Percentiles rank a stretch among this genome's conserved stretches.
Evolutionary conservation across 495 filamentous ascomycete genomes (phyloP).

Genomic region (Extremus antarcticus): DNA sequence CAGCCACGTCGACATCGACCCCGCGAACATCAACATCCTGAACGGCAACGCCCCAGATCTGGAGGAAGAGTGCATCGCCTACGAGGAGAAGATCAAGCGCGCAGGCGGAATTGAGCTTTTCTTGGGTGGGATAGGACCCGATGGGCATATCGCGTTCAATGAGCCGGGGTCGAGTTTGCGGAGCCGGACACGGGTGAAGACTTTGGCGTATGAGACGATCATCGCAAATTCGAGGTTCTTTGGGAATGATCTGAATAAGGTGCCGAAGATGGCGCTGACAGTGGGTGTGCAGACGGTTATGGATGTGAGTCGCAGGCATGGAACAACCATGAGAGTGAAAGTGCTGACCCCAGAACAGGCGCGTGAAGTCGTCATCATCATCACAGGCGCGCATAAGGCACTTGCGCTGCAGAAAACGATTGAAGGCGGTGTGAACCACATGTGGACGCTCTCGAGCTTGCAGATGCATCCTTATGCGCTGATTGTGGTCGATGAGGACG

Average conservation of each 20-base stretch:
- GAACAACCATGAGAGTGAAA: background rate
- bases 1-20: conserved; percentile 71
- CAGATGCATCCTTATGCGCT: conserved; percentile 71
- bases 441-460: conserved; percentile 76
- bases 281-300: conserved; percentile 82
- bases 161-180: conserved; percentile 73
- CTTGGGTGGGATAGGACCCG: conserved; percentile 72
- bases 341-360: conserved; percentile 7
- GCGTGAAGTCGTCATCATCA: conserved; percentile 69
- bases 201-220: conserved; percentile 77
- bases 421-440: conserved; percentile 74
- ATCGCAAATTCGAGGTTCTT: conserved; percentile 80
- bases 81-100: conserved; percentile 66
- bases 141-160: conserved; percentile 85
- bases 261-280: conserved; percentile 74
- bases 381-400: conserved; percentile 70
- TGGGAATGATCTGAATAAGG: conserved; percentile 55
- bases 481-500: conserved; percentile 77
- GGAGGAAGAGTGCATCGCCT: conserved; percentile 63
- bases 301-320: conserved; percentile 37
- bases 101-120: conserved; percentile 77
- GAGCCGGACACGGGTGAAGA: conserved; percentile 75
- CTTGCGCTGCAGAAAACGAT: conserved; percentile 71
- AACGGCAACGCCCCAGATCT: conserved; percentile 69
- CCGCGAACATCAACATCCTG: conserved; percentile 74